Evolutionary conservation across 2,329 filamentous ascomycete species (phyloP), one percentile per base, ranked within the genome.

Genomic region (Sordariomycetes sp.): DNA sequence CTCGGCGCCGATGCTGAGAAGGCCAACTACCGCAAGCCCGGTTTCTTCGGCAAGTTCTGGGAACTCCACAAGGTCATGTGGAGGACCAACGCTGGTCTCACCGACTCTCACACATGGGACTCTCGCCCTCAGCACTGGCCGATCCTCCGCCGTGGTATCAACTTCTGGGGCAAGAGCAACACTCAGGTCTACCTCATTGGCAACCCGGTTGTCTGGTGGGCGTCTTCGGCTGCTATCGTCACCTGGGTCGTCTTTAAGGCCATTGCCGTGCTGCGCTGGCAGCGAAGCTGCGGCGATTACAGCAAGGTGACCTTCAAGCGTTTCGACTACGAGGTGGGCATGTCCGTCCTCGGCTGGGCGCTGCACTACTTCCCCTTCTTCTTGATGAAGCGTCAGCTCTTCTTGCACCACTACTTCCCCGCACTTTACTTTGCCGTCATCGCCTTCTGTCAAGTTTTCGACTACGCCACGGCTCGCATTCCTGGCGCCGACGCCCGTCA

Each of bases 351-450:
- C 8, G 92, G 84, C 46, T 98, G 92, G 92, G 86, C 85, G 31
- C 82, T 98, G 59, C 92, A 98, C 63, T 98, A 95, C 68, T 96
- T 98, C 70, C 92, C 92, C 9, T 98, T 98, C 68, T 98, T 79
- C 66, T 74, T 98, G 38, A 96, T 98, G 92, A 79, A 92, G 55
- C 87, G 92, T 48, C 92, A 98, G 63, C 79, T 98, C 23, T 98
- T 98, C 72, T 70, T 98, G 41, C 92, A 98, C 60, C 92, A 98
- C 64, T 98, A 98, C 61, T 92, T 98, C 61, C 92, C 92, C 0
- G 92, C 92, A 3, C 75, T 98, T 11, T 94, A 94, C 65, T 98
- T 98, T 55, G 87, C 84, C 42, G 79, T 98, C 49, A 80, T 96
- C 45, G 79, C 84, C 8, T 72, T 95, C 37, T 92, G 82, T 58